Evolutionary conservation across 2,329 filamentous ascomycete genomes (phyloP).

Genomic region (Aspergillus quadrilineatus): DNA sequence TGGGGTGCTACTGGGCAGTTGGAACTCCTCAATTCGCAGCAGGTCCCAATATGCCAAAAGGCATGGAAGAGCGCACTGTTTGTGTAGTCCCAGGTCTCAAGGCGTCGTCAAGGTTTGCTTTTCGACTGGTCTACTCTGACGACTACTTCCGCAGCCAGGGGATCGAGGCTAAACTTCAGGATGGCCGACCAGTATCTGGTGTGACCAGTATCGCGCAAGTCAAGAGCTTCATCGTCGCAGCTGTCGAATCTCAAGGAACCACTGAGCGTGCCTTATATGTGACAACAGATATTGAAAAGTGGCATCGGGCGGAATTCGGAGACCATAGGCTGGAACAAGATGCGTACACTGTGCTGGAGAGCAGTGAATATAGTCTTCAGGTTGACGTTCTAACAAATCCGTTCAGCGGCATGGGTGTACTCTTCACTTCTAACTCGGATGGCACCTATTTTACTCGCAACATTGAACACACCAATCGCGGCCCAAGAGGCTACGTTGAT

Average conservation of each 20-base stretch:
- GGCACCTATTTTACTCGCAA: constrained; percentile 95
- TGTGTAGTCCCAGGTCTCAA: constrained; percentile 76
- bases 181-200: constrained; percentile 71
- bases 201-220: constrained; percentile 79
- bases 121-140: constrained; percentile 77
- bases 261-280: constrained; percentile 92
- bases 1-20: constrained; percentile 86
- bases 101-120: constrained; percentile 69
- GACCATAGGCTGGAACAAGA: constrained; percentile 80
- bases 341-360: constrained; percentile 90
- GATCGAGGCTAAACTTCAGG: constrained; percentile 73
- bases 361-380: constrained; percentile 96
- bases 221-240: constrained; percentile 83
- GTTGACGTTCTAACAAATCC: constrained; percentile 78
- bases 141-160: constrained; percentile 68
- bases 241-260: constrained; percentile 73
- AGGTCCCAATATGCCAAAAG: constrained; percentile 56
- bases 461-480: constrained; percentile 87
- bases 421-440: constrained; percentile 96
- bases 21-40: constrained; percentile 65
- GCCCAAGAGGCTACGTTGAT: constrained; percentile 73
- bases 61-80: constrained; percentile 69
- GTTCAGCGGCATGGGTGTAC: constrained; percentile 72
- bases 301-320: constrained; percentile 90
- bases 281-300: constrained; percentile 75